Base-by-base conservation (phyloP, 148 eudicot genomes). In the Chenopodium album region DNA sequence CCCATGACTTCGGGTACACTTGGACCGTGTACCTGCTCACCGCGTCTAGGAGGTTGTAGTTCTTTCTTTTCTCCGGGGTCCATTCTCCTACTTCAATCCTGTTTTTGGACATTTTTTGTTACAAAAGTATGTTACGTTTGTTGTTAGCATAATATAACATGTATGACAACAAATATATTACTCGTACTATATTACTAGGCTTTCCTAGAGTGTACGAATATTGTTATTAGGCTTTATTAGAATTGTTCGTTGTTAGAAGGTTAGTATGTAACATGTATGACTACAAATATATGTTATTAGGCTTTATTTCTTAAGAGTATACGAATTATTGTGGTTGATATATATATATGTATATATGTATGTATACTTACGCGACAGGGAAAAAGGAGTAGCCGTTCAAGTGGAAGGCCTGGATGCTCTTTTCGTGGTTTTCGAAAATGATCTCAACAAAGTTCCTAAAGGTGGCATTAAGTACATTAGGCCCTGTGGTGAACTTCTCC, bases 1-100 rank as follows among this genome's bases (percentile, higher is more conserved):
- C 86, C 92, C 92, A 89, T 47, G 89, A 83, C 37, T 86, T 84
- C 0, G 90, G 90, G 84, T 89, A 89, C 74, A 89, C 92, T 76
- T 89, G 92, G 84, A 89, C 85, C 4, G 87, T 81, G 88, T 89
- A 84, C 54, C 90, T 81, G 82, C 88, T 89, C 77, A 86, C 89
- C 1, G 89, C 89, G 7, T 89, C 92, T 5, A 89, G 71, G 0
- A 88, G 81, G 46, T 89, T 89, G 92, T 89, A 89, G 89, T 85
- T 85, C 88, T 88, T 88, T 70, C 92, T 89, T 84, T 85, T 89
- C 66, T 88, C 89, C 0, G 92, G 92, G 2, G 20, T 68, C 92
- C 92, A 90, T 32, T 73, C 72, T 10, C 92, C 92, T 0, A 81
- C 78, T 71, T 88, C 92, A 0, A 90, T 90, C 85, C 90, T 88